Base-by-base conservation (phyloP, 1,139 yeast genomes). In the Debaryomyces singareniensis region DNA sequence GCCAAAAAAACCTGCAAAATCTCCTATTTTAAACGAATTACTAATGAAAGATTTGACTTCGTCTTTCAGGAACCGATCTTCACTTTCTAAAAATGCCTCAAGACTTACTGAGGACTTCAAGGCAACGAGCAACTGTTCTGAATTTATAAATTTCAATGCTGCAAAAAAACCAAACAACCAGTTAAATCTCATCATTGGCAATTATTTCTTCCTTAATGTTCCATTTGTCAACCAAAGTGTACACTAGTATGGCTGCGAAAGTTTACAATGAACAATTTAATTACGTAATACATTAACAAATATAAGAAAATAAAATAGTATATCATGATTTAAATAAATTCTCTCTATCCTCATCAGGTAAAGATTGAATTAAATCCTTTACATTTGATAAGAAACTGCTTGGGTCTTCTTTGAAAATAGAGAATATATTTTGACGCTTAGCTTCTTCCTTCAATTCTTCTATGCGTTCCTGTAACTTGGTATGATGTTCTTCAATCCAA, bases 401-500 rank as follows among this genome's bases (percentile, higher is more conserved):
- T 38, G 76, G 71, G 48, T 77, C 75, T 35, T 63, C 68, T 47
- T 73, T 74, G 47, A 82, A 70, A 37, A 77, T 59, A 43, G 68
- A 68, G 28, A 80, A 74, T 44, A 83, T 59, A 31, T 70, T 73
- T 49, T 74, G 75, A 42, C 79, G 79, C 38, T 76, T 68, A 27
- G 71, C 61, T 51, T 81, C 91, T 31, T 67, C 58, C 58, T 76
- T 78, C 60, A 86, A 68, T 40, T 76, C 74, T 42, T 71, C 76
- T 46, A 86, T 66, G 44, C 69, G 70, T 30, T 69, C 63, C 37
- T 79, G 80, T 42, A 85, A 68, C 40, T 69, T 58, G 35, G 68
- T 61, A 53, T 79, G 91, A 58, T 82, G 78, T 40, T 76, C 78
- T 59, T 86, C 96, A 45, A 87, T 80, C 89, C 93, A 89, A 36